Percentiles rank a stretch among this genome's conserved stretches.
Evolutionary conservation across 257 asterid species (phyloP).

Genomic region (Mentha longifolia): DNA sequence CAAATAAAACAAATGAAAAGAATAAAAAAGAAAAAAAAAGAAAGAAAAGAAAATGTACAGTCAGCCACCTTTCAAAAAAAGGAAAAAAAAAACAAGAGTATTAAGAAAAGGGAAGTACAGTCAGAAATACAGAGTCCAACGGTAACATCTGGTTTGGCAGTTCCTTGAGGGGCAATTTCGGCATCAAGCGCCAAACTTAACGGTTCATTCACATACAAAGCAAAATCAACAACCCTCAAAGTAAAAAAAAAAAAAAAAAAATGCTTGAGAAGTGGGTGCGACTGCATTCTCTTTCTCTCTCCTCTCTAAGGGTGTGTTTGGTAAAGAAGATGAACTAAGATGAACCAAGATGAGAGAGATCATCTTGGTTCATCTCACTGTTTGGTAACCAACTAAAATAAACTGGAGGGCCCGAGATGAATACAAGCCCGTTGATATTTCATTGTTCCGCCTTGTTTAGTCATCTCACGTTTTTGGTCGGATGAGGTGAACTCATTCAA

Average conservation of each 20-base stretch:
- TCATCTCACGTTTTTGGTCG: no score
- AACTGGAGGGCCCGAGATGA: no score
- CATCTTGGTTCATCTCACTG: no score
- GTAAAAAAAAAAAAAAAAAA: conserved; percentile 30
- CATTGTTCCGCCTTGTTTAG: no score
- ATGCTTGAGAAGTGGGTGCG: conserved; percentile 42
- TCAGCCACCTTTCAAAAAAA: background rate
- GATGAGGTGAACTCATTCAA: no score
- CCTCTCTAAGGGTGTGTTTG: no score
- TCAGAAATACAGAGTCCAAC: conserved; percentile 50
- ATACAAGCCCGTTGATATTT: no score
- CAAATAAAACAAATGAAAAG: no score
- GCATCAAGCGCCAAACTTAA: conserved; percentile 40
- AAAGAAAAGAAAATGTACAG: background rate
- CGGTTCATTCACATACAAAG: conserved; percentile 46
- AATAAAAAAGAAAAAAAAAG: no score
- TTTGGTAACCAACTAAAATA: no score
- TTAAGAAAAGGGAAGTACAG: conserved; percentile 38
- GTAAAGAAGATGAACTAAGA: no score
- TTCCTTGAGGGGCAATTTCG: conserved; percentile 70
- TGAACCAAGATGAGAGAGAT: no score
- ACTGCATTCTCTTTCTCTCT: conserved; percentile 32
- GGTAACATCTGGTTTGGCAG: conserved; percentile 88
- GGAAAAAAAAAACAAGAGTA: background rate
- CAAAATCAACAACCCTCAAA: background rate